Base-by-base conservation (phyloP, 345 rosid species). In the Eucalyptus polybractea region DNA sequence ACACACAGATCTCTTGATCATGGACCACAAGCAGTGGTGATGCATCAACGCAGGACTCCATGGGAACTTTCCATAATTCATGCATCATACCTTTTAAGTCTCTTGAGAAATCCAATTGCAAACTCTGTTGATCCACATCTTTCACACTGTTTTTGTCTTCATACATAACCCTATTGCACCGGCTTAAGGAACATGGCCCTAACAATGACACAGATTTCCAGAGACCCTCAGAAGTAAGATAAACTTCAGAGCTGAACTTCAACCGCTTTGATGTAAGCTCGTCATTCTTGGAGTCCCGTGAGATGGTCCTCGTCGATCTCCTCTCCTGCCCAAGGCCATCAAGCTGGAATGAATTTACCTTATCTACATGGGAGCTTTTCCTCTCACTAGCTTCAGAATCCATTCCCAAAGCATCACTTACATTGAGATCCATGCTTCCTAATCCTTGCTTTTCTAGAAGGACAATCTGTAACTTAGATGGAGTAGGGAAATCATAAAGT, bases 21-120 rank as follows among this genome's bases (percentile, higher is more conserved):
- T 91, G 94, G 88, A 94, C 90, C 72, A 97, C 98, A 72, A 96
- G 86, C 69, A 97, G 92, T 49, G 98, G 98, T 2, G 99, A 98
- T 88, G 98, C 98, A 93, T 98, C 99, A 89, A 97, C 97, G 90
- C 99, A 98, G 88, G 99, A 96, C 88, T 92, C 97, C 99, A 96
- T 94, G 91, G 92, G 92, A 94, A 94, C 97, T 93, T 96, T 96
- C 99, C 99, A 98, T 86, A 96, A 56, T 91, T 95, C 95, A 88
- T 91, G 89, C 88, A 98, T 87, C 88, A 90, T 92, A 87, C 91
- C 92, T 87, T 92, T 90, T 87, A 91, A 90, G 87, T 93, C 90
- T 90, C 92, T 90, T 86, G 94, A 91, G 92, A 89, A 87, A 90
- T 95, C 93, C 86, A 91, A 49, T 10, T 90, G 92, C 92, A 91